phyloP scores from a whole-genome alignment of 495 filamentous ascomycete species.

The Chaetomium cochliodes region DNA sequence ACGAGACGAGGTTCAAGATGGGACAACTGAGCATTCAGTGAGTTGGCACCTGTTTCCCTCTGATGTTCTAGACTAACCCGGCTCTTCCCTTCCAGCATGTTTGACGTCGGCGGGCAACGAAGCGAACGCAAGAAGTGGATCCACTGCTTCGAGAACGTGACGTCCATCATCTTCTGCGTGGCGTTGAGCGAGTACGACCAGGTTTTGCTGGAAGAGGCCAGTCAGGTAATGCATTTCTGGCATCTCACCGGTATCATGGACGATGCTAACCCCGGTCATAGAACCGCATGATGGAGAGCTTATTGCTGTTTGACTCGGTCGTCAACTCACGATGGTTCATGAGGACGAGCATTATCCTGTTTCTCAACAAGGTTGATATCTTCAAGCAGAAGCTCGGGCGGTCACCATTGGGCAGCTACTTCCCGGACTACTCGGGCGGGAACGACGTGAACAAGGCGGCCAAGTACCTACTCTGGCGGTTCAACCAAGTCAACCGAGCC shows the following conservation, averaged over 20 bases:
- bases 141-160: constrained; percentile 99
- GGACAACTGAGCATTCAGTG: constrained; percentile 98
- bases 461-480: constrained; percentile 96
- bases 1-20: constrained; percentile 97
- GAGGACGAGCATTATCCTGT: constrained; percentile 96
- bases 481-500: constrained; percentile 96
- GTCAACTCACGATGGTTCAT: constrained; percentile 99
- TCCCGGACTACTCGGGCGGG: constrained; percentile 95
- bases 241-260: neutral
- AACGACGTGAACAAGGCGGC: constrained; percentile 97
- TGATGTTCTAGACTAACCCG: constrained; percentile 17
- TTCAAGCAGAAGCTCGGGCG: constrained; percentile 91
- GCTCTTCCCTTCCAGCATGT: constrained; percentile 68
- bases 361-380: constrained; percentile 97
- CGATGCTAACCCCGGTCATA: constrained; percentile 34
- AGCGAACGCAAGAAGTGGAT: constrained; percentile 99
- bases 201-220: constrained; percentile 92
- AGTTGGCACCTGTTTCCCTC: constrained; percentile 34
- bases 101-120: constrained; percentile 94
- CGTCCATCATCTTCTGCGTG: constrained; percentile 99
- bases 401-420: constrained; percentile 88
- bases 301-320: constrained; percentile 97
- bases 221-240: constrained; percentile 64
- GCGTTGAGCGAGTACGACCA: constrained; percentile 98
- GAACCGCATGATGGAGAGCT: constrained; percentile 99